These are phyloP conservation scores for Paracoccidioides lutzii DNA, from an alignment of 2,329 filamentous ascomycete genomes.

Conservation along the genomic window DNA sequence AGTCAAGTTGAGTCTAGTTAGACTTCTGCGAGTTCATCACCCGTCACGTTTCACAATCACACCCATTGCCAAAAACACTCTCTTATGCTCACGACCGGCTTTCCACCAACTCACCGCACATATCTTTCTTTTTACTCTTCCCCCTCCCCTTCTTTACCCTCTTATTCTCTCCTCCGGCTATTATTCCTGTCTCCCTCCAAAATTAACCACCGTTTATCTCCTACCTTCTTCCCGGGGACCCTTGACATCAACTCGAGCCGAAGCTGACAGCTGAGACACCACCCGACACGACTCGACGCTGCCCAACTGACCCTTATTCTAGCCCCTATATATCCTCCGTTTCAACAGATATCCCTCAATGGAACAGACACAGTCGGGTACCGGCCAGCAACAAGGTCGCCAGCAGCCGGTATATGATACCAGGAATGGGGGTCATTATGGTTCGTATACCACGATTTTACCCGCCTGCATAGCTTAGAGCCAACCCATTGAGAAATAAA, in stretches of 20 bases:
- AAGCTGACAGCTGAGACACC: not conserved
- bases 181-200: not conserved
- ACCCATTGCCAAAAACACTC: not conserved
- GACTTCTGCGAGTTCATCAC: not conserved
- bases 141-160: not conserved
- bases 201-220: not conserved
- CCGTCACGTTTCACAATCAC: not conserved
- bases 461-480: not conserved
- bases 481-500: not conserved
- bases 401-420: slow-evolving; percentile 58
- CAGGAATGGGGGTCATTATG: slow-evolving; percentile 63
- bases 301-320: not conserved
- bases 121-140: not conserved
- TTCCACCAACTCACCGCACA: not conserved
- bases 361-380: slow-evolving; percentile 7
- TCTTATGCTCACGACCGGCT: not conserved
- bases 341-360: slow-evolving; percentile 1
- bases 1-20: not conserved
- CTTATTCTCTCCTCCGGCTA: not conserved
- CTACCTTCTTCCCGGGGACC: too few relatives aligned
- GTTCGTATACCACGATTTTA: slow-evolving; percentile 34
- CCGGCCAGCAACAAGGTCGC: slow-evolving; percentile 6
- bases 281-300: not conserved
- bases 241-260: not conserved
- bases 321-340: not conserved